A percentile compares a stretch with the other conserved stretches of the same genome.
These are phyloP conservation scores for Trichoderma sp. DNA, from an alignment of 2,329 filamentous ascomycete species.

Conservation along the genomic window DNA sequence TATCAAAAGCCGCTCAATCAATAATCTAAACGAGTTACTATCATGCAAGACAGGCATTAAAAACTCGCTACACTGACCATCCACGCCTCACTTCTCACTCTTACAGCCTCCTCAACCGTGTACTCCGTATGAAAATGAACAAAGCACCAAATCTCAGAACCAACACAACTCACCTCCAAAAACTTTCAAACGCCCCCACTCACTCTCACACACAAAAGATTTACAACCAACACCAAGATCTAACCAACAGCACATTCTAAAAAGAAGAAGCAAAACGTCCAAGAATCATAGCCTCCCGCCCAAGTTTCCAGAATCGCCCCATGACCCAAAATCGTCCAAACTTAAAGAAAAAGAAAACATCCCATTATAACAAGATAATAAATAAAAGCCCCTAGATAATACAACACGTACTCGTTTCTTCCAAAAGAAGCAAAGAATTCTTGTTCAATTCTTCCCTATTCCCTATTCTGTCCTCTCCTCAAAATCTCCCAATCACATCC, in stretches of 20 bases:
- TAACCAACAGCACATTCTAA: not conserved
- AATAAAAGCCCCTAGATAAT: not conserved
- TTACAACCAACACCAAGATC: not conserved
- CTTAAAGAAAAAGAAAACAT: not conserved
- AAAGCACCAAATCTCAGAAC: not conserved
- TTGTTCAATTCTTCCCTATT: not conserved
- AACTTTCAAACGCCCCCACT: not conserved
- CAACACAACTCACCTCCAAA: not conserved
- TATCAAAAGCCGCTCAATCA: too few species aligned
- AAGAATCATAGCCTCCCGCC: not conserved
- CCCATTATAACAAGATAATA: not conserved
- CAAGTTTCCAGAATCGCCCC: not conserved
- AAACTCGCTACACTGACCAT: not conserved
- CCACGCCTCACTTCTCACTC: not conserved
- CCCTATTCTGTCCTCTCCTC: not conserved
- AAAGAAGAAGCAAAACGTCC: not conserved
- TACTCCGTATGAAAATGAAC: not conserved
- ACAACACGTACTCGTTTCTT: not conserved
- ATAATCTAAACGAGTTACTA: not conserved
- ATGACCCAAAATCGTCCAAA: not conserved
- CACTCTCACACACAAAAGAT: not conserved
- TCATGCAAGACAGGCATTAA: not conserved
- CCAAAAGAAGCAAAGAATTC: not conserved
- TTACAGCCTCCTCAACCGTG: not conserved
- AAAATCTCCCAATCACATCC: slow-evolving; percentile 24